A percentile compares a stretch with the other conserved stretches of the same genome.
These are phyloP conservation scores for Backusella tarrabulga DNA, from an alignment of 192 early-diverging fungal genomes.

Conservation along the genomic window DNA sequence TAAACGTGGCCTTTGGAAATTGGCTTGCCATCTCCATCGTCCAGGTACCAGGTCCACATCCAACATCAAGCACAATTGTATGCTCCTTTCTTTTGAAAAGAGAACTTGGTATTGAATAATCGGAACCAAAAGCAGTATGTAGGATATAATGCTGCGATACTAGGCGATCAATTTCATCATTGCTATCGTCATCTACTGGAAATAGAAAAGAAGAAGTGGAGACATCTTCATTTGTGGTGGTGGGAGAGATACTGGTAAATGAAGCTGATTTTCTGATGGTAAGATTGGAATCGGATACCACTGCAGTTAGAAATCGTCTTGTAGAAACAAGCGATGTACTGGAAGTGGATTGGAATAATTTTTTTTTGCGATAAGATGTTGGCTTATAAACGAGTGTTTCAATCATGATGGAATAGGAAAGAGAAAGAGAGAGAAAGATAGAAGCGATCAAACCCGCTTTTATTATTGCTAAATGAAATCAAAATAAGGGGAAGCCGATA, in stretches of 20 bases:
- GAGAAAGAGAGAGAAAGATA: neutral
- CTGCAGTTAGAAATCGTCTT: neutral
- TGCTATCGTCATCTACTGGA: neutral
- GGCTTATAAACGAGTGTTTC: neutral
- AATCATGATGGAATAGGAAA: neutral
- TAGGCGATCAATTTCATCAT: neutral
- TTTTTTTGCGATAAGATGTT: neutral
- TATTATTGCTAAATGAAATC: no score
- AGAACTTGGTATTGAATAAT: neutral
- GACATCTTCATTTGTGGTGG: neutral
- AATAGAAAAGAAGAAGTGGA: neutral
- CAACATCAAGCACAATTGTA: slow-evolving; percentile 29
- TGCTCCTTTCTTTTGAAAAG: slow-evolving; percentile 3
- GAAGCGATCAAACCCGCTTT: neutral
- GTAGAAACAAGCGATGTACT: neutral
- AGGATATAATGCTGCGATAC: slow-evolving; percentile 9
- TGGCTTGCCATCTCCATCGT: slow-evolving; percentile 29
- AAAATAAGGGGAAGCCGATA: neutral
- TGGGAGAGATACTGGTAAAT: neutral
- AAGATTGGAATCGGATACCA: neutral
- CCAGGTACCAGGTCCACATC: slow-evolving; percentile 42
- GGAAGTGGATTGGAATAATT: neutral
- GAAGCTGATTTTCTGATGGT: neutral
- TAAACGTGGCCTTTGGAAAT: neutral
- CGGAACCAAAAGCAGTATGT: neutral